A percentile compares a stretch with the other conserved stretches of the same genome.
Conservation (phyloP, 768 basidiomycete species). For the Hygrophoropsis aurantiaca region DNA sequence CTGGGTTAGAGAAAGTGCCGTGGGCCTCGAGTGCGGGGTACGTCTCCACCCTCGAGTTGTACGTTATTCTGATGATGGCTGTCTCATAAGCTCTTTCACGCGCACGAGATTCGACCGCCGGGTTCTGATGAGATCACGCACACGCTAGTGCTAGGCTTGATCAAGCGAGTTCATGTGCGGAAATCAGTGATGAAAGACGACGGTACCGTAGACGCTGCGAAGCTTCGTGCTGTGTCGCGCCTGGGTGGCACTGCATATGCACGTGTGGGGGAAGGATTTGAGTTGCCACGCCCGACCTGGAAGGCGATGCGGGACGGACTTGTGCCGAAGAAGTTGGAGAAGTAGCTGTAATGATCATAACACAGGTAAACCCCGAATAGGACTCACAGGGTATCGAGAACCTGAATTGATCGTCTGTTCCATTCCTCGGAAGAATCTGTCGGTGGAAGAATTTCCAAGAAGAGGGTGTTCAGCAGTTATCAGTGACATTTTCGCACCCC, state of each 20-base stretch:
- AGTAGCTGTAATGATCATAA: neutral
- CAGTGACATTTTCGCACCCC: too few species aligned
- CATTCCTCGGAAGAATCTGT: conserved; percentile 20
- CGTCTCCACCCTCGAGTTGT: conserved; percentile 9
- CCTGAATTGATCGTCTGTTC: conserved; percentile 7
- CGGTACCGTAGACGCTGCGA: conserved; percentile 42
- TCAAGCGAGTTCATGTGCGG: conserved; percentile 54
- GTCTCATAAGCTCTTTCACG: conserved; percentile 44
- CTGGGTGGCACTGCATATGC: conserved; percentile 58
- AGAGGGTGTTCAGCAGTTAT: too few species aligned
- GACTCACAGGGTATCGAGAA: conserved; percentile 2
- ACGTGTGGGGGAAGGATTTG: conserved; percentile 45
- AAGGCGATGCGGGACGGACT: conserved; percentile 17
- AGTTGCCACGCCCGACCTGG: conserved; percentile 43
- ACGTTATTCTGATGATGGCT: conserved; percentile 15
- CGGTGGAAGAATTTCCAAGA: neutral
- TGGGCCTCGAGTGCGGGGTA: conserved; percentile 64
- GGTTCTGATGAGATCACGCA: conserved; percentile 36
- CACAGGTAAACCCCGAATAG: neutral
- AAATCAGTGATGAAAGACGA: conserved; percentile 47
- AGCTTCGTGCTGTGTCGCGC: conserved; percentile 50
- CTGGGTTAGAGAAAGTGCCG: conserved; percentile 56
- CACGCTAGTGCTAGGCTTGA: conserved; percentile 51
- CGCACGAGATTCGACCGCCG: conserved; percentile 45
- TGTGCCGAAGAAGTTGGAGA: neutral